Base-by-base conservation (phyloP, 2,329 filamentous ascomycete species). In the Aschersonia sp. region DNA sequence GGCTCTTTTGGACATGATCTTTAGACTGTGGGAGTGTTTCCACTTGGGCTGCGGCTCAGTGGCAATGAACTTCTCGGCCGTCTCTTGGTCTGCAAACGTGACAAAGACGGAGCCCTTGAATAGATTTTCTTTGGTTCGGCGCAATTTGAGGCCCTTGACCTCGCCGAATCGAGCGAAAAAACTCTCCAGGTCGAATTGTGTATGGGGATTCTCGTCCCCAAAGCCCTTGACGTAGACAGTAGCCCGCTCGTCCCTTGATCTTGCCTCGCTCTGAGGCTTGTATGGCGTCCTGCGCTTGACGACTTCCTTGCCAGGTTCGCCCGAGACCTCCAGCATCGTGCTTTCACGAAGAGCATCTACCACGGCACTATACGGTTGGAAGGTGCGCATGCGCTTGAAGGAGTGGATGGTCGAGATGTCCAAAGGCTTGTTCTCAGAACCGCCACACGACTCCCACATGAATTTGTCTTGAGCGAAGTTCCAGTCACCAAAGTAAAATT, bases 61-160 rank as follows among this genome's bases (percentile, higher is more conserved):
- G 10, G 72, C 79, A 51, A 96, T 70, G 68, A 98, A 98, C 50
- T 80, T 80, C 63, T 89, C 75, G 58, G 86, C 82, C 29, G 79
- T 75, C 55, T 94, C 86, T 59, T 89, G 83, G 45, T 78, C 78
- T 52, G 78, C 75, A 65, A 97, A 98, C 66, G 96, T 91, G 54
- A 95, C 87, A 61, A 96, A 97, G 50, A 95, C 87, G 55, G 88
- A 95, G 56, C 91, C 89, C 76, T 98, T 98, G 81, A 97, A 98
- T 47, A 75, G 69, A 58, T 80, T 81, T 51, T 82, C 71, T 43
- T 75, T 73, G 45, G 72, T 73, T 55, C 92, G 88, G 56, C 94
- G 87, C 53, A 98, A 84, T 60, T 91, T 89, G 52, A 98, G 82
- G 44, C 82, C 78, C 59, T 85, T 87, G 57, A 87, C 78, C 32